A percentile compares a stretch with the other conserved stretches of the same genome.
These are phyloP conservation scores for Cercospora sesami DNA, from an alignment of 2,329 filamentous ascomycete genomes.

Conservation along the genomic window DNA sequence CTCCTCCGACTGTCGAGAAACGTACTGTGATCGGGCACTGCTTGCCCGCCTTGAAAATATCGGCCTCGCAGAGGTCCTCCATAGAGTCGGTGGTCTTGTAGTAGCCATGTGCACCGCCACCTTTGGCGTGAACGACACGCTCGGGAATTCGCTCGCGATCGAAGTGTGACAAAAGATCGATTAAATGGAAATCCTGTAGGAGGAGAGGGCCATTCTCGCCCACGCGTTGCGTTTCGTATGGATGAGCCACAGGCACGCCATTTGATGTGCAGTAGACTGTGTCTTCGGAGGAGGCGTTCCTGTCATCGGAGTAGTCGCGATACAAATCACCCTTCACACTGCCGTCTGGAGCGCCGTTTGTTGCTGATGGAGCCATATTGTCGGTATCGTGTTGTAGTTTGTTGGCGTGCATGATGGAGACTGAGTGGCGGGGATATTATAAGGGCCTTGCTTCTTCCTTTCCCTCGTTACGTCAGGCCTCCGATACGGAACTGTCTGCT, in stretches of 20 bases:
- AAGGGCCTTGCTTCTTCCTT: neutral
- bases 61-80: slow-evolving; percentile 49
- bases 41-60: slow-evolving; percentile 62
- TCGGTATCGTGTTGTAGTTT: slow-evolving; percentile 7
- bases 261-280: slow-evolving; percentile 59
- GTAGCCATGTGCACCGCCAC: slow-evolving; percentile 51
- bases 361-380: slow-evolving; percentile 30
- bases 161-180: slow-evolving; percentile 54
- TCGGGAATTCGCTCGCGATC: slow-evolving; percentile 54
- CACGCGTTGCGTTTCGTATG: slow-evolving; percentile 58
- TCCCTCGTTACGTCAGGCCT: slow-evolving; percentile 9
- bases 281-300: slow-evolving; percentile 46
- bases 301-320: slow-evolving; percentile 49
- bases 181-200: slow-evolving; percentile 54
- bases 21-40: slow-evolving; percentile 66
- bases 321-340: slow-evolving; percentile 23
- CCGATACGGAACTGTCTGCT: neutral
- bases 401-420: slow-evolving; percentile 15
- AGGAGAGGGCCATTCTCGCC: slow-evolving; percentile 61
- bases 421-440: slow-evolving; percentile 4
- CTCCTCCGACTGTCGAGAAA: slow-evolving; percentile 75
- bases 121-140: slow-evolving; percentile 54
- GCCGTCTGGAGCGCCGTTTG: slow-evolving; percentile 21
- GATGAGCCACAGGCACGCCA: slow-evolving; percentile 58
- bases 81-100: slow-evolving; percentile 50